Base-by-base conservation (phyloP, 176 grass and related monocot genomes). In the Aegilops sharonensis region DNA sequence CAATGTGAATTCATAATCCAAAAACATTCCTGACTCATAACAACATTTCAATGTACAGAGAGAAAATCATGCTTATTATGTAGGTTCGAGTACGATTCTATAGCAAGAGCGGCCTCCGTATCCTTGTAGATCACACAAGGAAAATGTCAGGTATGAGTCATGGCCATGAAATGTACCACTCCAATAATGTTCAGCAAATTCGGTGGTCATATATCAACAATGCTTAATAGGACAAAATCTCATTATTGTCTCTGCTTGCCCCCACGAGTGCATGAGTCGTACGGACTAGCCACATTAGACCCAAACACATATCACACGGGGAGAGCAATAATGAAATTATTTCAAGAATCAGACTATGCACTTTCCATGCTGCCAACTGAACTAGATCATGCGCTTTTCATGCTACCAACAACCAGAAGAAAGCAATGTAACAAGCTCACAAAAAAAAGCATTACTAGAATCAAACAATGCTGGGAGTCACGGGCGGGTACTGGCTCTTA, bases 221-320 rank as follows among this genome's bases (percentile, higher is more conserved):
- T 5, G 24, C 27, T 50, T 47, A 79, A 79, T 64, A 85, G 23
- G 42, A 71, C 40, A 81, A 48, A 18, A 83, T 72, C 61, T 75
- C 88, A 85, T 76, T 81, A 68, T 72, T 72, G 74, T 84, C 43
- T 81, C 43, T 68, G 5, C 43, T 67, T 42, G 63, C 15, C 74
- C 48, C 42, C 12, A 64, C 20, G 36, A 62, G 61, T 18, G 72
- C 57, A 64, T 77, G 61, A 54, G 32, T 47, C 35, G 35, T 59
- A 56, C 6, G 23, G 31, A 48, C 25, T 59, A 89, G 64, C 57
- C 42, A 23, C 29, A 83, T 64, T 85, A 68, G 68, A 85, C 34
- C 68, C 83, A 73, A 80, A 75, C 18, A 74, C 45, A 76, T 72
- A 45, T 43, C 60, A 64, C 77, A 76, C 27, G 23, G 59, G 52